These are phyloP conservation scores for Candida hispaniensis DNA, from an alignment of 805 yeast species.

Conservation along the genomic window DNA sequence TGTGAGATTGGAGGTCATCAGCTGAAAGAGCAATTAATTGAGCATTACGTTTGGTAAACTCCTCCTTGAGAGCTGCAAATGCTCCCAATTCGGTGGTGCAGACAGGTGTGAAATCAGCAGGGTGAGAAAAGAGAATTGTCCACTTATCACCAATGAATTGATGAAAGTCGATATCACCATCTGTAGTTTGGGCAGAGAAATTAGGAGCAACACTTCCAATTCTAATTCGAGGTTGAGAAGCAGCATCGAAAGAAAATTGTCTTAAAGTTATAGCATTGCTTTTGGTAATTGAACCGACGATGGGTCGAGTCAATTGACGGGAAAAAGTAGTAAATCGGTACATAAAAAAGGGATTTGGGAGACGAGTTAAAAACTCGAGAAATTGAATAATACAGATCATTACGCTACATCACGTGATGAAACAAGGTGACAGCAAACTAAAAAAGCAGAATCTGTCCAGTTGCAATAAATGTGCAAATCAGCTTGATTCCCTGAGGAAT, in stretches of 20 bases:
- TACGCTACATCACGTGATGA: too few species aligned
- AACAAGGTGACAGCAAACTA: too few species aligned
- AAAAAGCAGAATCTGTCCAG: too few species aligned
- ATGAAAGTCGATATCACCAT: constrained; percentile 78
- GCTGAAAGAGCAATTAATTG: constrained; percentile 88
- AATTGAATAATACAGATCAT: too few species aligned
- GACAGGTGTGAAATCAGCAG: constrained; percentile 94
- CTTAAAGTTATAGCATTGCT: too few species aligned
- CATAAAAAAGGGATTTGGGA: too few species aligned
- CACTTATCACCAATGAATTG: constrained; percentile 76
- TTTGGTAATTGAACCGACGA: too few species aligned
- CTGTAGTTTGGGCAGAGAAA: constrained; percentile 71
- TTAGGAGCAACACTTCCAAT: constrained; percentile 83
- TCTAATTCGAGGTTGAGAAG: constrained; percentile 41
- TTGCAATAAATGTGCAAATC: too few species aligned
- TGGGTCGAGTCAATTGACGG: too few species aligned
- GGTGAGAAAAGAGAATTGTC: constrained; percentile 86
- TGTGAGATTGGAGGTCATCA: constrained; percentile 68
- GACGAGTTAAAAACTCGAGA: too few species aligned
- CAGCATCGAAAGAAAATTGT: constrained; percentile 21
- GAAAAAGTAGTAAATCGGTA: too few species aligned
- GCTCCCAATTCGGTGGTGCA: constrained; percentile 96
- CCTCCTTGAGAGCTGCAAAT: constrained; percentile 79
- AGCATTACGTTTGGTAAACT: constrained; percentile 72
- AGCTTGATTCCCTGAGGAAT: too few species aligned